These are phyloP conservation scores for Cryptosporidium viatorum DNA, from an alignment of 169 alveolate genomes.

Conservation along the genomic window DNA sequence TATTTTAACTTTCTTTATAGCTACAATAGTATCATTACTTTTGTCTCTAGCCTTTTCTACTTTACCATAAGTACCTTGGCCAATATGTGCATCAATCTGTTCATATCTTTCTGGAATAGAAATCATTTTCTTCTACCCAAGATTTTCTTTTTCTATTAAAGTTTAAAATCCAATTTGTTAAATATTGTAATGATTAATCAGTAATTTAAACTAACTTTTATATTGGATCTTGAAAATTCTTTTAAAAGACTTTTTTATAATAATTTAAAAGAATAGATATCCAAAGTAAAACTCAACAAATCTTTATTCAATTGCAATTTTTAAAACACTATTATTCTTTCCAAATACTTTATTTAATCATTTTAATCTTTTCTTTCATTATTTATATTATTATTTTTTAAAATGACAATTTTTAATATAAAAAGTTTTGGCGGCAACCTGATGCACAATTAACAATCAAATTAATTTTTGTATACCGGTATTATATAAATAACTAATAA, in stretches of 20 bases:
- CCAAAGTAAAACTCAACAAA: too few relatives aligned
- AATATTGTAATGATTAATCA: background rate
- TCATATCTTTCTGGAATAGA: constrained; percentile 72
- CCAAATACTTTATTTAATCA: background rate
- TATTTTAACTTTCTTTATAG: constrained; percentile 92
- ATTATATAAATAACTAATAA: background rate
- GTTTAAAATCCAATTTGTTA: too few relatives aligned
- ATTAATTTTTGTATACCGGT: background rate
- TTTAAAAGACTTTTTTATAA: too few relatives aligned
- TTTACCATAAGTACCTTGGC: constrained; percentile 98
- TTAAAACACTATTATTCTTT: too few relatives aligned
- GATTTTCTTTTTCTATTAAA: background rate
- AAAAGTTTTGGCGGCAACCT: constrained; percentile 2
- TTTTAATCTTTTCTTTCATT: background rate
- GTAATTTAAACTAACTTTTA: background rate
- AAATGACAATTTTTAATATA: background rate
- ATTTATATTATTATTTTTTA: background rate
- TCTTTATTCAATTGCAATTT: background rate
- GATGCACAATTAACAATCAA: background rate
- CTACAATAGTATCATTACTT: constrained; percentile 87
- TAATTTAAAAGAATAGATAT: too few relatives aligned
- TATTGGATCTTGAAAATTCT: background rate
- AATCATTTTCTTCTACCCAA: constrained; percentile 4
- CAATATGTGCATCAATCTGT: constrained; percentile 87
- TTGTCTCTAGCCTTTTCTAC: constrained; percentile 93